Evolutionary conservation across 192 early-diverging fungal genomes (phyloP), one percentile per base, ranked within the genome.

Genomic region (Phycomyces blakesleeanus): DNA sequence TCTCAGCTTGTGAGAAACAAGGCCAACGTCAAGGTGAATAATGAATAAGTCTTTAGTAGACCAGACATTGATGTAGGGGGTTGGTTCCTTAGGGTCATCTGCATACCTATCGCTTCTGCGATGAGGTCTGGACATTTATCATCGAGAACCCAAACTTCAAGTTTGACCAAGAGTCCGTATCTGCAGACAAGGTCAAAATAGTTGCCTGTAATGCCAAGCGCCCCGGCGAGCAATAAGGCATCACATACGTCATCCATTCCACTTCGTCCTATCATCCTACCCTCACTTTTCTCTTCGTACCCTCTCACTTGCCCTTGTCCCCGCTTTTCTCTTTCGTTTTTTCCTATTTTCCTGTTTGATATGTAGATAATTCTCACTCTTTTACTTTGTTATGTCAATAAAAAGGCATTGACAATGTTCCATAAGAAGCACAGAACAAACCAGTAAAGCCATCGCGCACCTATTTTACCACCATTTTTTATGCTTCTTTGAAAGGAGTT

Each of bases 111-210:
- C 86, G 94, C 50, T 94, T 92, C 57, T 91, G 95, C 68, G 97
- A 99, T 67, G 97, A 99, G 61, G 96, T 99, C 22, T 99, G 94
- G 94, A 97, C 96, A 0, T 97, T 99, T 80, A 85, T 96, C 37
- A 85, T 95, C 54, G 86, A 90, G 34, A 82, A 87, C 42, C 87
- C 92, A 25, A 89, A 80, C n/a, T 92, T 98, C 72, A 85, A 88
- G 49, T 87, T 97, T 61, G 97, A 98, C 25, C 78, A 86, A 56
- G 96, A 96, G 24, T 78, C 68, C 11, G 79, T 95, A 1, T 77
- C 80, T 1, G 88, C 88, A 20, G 92, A 97, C 56, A 93, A 94
- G 72, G 87, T 97, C 73, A 98, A 97, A 69, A 87, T 99, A 63
- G 93, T 98, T 49, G 93, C 97, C 1, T 98, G 96, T 62, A 93